A percentile compares a stretch with the other conserved stretches of the same genome.
These are phyloP conservation scores for Microsporum ferrugineum DNA, from an alignment of 2,329 filamentous ascomycete genomes.

Conservation along the genomic window DNA sequence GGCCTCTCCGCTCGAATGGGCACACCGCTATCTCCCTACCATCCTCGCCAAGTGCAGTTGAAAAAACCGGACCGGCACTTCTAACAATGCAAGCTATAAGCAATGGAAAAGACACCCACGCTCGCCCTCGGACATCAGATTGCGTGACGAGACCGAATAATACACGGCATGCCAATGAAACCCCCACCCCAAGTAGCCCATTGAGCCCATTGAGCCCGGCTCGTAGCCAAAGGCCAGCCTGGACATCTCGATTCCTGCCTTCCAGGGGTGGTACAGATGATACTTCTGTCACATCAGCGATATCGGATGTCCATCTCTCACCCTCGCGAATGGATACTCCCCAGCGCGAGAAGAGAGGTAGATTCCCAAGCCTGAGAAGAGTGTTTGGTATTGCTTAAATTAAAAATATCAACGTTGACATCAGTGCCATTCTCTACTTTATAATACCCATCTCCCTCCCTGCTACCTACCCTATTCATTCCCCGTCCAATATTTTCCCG, in stretches of 20 bases:
- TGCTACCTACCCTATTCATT: neutral
- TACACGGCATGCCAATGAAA: neutral
- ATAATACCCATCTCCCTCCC: neutral
- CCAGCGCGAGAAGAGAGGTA: constrained; percentile 12
- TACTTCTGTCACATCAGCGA: neutral
- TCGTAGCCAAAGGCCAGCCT: constrained; percentile 7
- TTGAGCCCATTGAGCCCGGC: neutral
- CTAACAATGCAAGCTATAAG: neutral
- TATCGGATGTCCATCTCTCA: constrained; percentile 3
- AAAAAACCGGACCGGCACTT: neutral
- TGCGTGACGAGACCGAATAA: constrained; percentile 7
- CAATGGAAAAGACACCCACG: neutral
- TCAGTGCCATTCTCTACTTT: neutral
- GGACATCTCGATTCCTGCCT: constrained; percentile 11
- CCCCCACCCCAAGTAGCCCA: neutral
- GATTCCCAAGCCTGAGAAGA: constrained; percentile 11
- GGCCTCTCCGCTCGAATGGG: constrained; percentile 19
- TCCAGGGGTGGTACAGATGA: constrained; percentile 6
- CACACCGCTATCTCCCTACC: constrained; percentile 3
- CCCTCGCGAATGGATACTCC: neutral
- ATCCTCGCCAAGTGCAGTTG: neutral
- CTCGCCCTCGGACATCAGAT: constrained; percentile 13
- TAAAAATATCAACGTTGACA: neutral
- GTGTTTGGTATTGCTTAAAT: constrained; percentile 11
- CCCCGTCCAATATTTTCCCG: neutral